These are phyloP conservation scores for Trichophyton simii DNA, from an alignment of 2,329 filamentous ascomycete genomes.

Conservation along the genomic window DNA sequence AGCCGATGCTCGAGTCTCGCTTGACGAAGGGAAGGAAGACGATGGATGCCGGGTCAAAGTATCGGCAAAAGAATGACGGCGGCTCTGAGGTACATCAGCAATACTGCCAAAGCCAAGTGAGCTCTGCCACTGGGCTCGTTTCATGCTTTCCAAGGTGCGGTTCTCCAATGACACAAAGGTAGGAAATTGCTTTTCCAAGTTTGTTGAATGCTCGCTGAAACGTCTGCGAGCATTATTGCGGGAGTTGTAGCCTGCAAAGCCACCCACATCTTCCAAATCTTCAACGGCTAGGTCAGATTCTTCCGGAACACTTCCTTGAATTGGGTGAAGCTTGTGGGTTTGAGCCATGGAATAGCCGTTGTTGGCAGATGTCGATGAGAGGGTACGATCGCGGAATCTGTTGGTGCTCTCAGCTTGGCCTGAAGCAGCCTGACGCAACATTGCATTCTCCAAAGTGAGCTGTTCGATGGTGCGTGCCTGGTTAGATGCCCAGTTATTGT, in stretches of 20 bases:
- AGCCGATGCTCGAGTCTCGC: constrained; percentile 21
- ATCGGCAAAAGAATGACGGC: constrained; percentile 41
- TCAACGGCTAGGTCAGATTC: constrained; percentile 34
- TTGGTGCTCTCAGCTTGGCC: constrained; percentile 23
- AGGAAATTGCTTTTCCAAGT: constrained; percentile 30
- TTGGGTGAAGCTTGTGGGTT: constrained; percentile 25
- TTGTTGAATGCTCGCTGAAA: constrained; percentile 34
- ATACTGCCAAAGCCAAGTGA: constrained; percentile 37
- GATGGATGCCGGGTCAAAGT: constrained; percentile 34
- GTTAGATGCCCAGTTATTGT: constrained; percentile 25
- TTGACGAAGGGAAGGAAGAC: constrained; percentile 29
- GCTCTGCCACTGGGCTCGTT: constrained; percentile 40
- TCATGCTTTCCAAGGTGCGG: constrained; percentile 33
- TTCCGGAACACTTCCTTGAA: constrained; percentile 32
- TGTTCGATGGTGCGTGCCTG: constrained; percentile 37
- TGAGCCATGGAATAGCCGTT: constrained; percentile 24
- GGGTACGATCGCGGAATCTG: constrained; percentile 29
- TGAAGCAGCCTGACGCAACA: constrained; percentile 33
- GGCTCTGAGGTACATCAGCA: constrained; percentile 36
- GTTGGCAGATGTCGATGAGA: constrained; percentile 28
- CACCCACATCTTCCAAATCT: constrained; percentile 33
- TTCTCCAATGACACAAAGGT: constrained; percentile 30
- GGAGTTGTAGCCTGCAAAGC: constrained; percentile 29
- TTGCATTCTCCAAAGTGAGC: constrained; percentile 35
- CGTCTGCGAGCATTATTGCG: constrained; percentile 28